Conservation (phyloP, 2,329 filamentous ascomycete genomes). For the Rutstroemia sp. region DNA sequence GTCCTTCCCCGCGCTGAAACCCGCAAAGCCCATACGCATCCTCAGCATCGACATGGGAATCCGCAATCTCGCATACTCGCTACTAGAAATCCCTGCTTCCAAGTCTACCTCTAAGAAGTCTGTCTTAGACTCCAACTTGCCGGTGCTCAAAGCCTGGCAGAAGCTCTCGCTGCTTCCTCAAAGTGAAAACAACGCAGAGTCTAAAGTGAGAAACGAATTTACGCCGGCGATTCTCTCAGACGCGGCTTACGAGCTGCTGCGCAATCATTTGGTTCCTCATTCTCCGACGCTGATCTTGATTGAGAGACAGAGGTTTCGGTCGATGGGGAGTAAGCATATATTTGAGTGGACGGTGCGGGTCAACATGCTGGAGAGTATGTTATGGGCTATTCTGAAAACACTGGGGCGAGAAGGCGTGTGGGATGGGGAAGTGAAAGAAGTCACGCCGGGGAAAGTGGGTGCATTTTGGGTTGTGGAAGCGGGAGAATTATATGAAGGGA, state of each 20-base stretch:
- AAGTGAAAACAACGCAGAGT: not conserved
- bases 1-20: conserved; percentile 4
- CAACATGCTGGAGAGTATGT: conserved; percentile 74
- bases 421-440: conserved; percentile 38
- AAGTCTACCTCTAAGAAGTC: not conserved
- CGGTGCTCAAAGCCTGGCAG: conserved; percentile 7
- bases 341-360: conserved; percentile 79
- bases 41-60: conserved; percentile 83
- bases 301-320: conserved; percentile 53
- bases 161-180: conserved; percentile 14
- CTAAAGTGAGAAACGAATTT: conserved; percentile 36
- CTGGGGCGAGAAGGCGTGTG: conserved; percentile 39
- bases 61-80: conserved; percentile 69
- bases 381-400: conserved; percentile 62
- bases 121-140: not conserved
- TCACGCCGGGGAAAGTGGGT: conserved; percentile 48
- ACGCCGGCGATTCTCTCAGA: conserved; percentile 44
- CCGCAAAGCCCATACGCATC: conserved; percentile 36
- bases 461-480: conserved; percentile 43
- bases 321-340: conserved; percentile 54
- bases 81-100: conserved; percentile 36
- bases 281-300: conserved; percentile 65
- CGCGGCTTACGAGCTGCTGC: conserved; percentile 48
- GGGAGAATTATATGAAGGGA: not conserved
- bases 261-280: conserved; percentile 38